Conservation (phyloP, 495 filamentous ascomycete species). For the Podospora didyma region DNA sequence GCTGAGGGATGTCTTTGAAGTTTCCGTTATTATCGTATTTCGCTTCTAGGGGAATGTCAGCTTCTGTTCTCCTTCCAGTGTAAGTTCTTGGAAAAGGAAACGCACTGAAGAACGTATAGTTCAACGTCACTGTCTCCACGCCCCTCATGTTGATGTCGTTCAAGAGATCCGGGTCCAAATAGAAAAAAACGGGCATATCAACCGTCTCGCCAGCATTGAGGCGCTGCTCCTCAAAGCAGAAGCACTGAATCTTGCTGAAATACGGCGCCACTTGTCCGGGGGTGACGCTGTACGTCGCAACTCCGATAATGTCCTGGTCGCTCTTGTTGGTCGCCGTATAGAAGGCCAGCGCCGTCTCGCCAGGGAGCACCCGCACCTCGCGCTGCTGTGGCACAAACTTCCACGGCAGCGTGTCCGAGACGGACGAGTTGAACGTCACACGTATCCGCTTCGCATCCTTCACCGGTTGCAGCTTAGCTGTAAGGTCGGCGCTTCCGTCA, state of each 20-base stretch:
- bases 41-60: slow-evolving; percentile 56
- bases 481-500: slow-evolving; percentile 52
- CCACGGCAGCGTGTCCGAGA: slow-evolving; percentile 94
- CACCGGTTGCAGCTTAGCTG: slow-evolving; percentile 73
- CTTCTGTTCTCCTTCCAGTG: neutral
- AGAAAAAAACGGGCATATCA: slow-evolving; percentile 99
- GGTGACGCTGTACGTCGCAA: slow-evolving; percentile 96
- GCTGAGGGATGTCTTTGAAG: slow-evolving; percentile 24
- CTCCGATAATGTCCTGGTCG: slow-evolving; percentile 88
- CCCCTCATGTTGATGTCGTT: slow-evolving; percentile 89
- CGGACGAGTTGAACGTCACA: slow-evolving; percentile 92
- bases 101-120: slow-evolving; percentile 99
- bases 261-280: slow-evolving; percentile 95
- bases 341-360: slow-evolving; percentile 96
- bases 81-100: slow-evolving; percentile 14
- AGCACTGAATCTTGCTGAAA: slow-evolving; percentile 99
- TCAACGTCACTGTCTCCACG: slow-evolving; percentile 90
- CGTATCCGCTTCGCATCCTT: slow-evolving; percentile 77
- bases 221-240: slow-evolving; percentile 95
- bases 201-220: slow-evolving; percentile 94
- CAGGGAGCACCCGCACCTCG: slow-evolving; percentile 90
- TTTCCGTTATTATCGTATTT: slow-evolving; percentile 79
- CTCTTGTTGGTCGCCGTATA: slow-evolving; percentile 94
- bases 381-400: slow-evolving; percentile 96
- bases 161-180: slow-evolving; percentile 92